Percentiles rank a stretch among this genome's conserved stretches.
Conservation (phyloP, 352 stramenopile species). For the Globisporangium lucens region DNA sequence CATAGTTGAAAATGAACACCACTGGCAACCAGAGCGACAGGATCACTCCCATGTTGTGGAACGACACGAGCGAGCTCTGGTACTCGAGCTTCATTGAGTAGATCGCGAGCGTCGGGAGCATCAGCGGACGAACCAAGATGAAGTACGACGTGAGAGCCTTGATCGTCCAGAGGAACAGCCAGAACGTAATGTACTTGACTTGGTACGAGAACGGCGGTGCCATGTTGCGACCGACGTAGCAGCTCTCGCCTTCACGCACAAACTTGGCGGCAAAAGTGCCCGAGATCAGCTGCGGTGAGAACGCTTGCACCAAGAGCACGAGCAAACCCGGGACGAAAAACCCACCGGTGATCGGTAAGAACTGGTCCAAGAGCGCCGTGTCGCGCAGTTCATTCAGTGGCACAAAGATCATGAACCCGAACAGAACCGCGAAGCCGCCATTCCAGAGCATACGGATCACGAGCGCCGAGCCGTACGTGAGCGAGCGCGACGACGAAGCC, state of each 20-base stretch:
- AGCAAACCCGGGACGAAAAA: slow-evolving; percentile 50
- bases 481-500: slow-evolving; percentile 47
- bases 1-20: slow-evolving; percentile 77
- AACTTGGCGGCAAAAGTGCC: slow-evolving; percentile 67
- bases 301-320: slow-evolving; percentile 48
- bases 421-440: slow-evolving; percentile 47
- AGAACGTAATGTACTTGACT: slow-evolving; percentile 67
- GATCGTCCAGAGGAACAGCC: slow-evolving; percentile 53
- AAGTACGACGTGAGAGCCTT: slow-evolving; percentile 66
- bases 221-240: slow-evolving; percentile 71
- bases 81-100: slow-evolving; percentile 72
- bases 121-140: slow-evolving; percentile 55
- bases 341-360: slow-evolving; percentile 34
- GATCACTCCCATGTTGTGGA: slow-evolving; percentile 73
- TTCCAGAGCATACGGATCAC: slow-evolving; percentile 60
- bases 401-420: slow-evolving; percentile 62
- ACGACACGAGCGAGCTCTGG: slow-evolving; percentile 63
- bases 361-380: slow-evolving; percentile 40
- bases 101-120: slow-evolving; percentile 66
- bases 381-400: slow-evolving; percentile 45
- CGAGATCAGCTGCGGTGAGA: slow-evolving; percentile 49
- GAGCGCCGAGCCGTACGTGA: slow-evolving; percentile 56
- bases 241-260: slow-evolving; percentile 66
- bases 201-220: slow-evolving; percentile 50
- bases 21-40: slow-evolving; percentile 62